These are phyloP conservation scores for Cladosporium sp. DNA, from an alignment of 2,329 filamentous ascomycete species.

Conservation along the genomic window DNA sequence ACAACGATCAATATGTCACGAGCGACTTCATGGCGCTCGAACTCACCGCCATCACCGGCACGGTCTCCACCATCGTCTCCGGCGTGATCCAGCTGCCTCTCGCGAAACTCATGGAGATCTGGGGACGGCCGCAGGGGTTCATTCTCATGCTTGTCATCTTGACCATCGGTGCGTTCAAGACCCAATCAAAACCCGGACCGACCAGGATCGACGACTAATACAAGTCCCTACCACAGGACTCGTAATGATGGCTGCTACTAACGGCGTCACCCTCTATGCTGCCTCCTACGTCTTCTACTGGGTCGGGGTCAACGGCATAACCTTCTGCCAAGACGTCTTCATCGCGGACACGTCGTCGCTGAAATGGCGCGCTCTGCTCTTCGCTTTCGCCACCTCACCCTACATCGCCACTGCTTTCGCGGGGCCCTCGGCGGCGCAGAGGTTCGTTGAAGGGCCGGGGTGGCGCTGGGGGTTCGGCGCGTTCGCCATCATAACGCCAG, in stretches of 20 bases:
- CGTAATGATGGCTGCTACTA: constrained; percentile 62
- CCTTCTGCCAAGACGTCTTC: constrained; percentile 18
- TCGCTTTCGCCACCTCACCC: constrained; percentile 17
- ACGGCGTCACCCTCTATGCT: constrained; percentile 57
- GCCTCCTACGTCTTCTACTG: constrained; percentile 58
- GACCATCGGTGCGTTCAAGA: neutral
- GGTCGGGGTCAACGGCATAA: constrained; percentile 43
- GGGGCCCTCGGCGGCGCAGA: constrained; percentile 19
- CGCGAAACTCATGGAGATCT: constrained; percentile 39
- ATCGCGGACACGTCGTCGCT: constrained; percentile 19
- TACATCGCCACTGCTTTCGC: constrained; percentile 20
- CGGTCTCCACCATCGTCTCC: constrained; percentile 35
- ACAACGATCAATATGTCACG: constrained; percentile 38
- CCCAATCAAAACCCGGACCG: too few species aligned
- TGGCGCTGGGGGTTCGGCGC: constrained; percentile 20
- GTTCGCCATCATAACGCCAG: constrained; percentile 19
- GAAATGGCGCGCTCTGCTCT: constrained; percentile 15
- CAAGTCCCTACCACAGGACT: constrained; percentile 49
- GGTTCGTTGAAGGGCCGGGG: constrained; percentile 28
- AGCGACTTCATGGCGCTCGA: constrained; percentile 32
- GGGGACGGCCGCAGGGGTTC: constrained; percentile 39
- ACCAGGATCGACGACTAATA: too few species aligned
- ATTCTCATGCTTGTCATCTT: constrained; percentile 28
- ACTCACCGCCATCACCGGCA: constrained; percentile 33
- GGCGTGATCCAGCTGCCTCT: constrained; percentile 36